A percentile compares a stretch with the other conserved stretches of the same genome.
These are phyloP conservation scores for Viola odorata DNA, from an alignment of 345 rosid species.

Conservation along the genomic window DNA sequence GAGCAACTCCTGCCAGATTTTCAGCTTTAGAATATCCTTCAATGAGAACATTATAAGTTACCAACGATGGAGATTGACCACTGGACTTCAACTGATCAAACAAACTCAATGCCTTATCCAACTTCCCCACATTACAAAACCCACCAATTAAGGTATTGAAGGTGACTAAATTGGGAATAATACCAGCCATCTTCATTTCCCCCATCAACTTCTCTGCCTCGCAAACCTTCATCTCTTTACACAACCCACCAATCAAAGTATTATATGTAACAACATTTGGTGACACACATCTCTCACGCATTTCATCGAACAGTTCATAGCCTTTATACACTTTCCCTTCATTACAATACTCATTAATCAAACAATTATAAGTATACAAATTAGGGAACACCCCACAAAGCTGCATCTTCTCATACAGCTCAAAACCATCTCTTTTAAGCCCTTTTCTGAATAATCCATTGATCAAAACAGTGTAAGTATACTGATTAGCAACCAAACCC, in stretches of 20 bases:
- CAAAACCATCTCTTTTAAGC: conserved; percentile 47
- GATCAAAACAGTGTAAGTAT: conserved; percentile 68
- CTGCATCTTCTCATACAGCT: conserved; percentile 56
- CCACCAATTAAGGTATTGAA: conserved; percentile 63
- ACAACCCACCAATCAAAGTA: conserved; percentile 52
- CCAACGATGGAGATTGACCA: conserved; percentile 51
- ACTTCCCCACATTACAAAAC: conserved; percentile 38
- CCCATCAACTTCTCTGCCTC: conserved; percentile 47
- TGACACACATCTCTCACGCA: conserved; percentile 54
- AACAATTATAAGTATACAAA: conserved; percentile 52
- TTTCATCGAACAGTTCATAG: conserved; percentile 64
- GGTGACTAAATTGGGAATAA: conserved; percentile 51
- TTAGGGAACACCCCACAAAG: conserved; percentile 45
- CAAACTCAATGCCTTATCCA: conserved; percentile 44
- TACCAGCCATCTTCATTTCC: conserved; percentile 43
- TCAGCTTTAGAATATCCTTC: conserved; percentile 47
- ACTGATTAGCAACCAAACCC: conserved; percentile 63
- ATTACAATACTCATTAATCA: conserved; percentile 49
- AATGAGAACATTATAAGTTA: conserved; percentile 57
- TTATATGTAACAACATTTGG: conserved; percentile 59
- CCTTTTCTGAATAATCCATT: conserved; percentile 63
- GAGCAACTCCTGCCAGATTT: conserved; percentile 32
- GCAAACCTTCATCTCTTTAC: conserved; percentile 34
- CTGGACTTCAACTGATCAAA: conserved; percentile 45
- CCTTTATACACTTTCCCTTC: conserved; percentile 40